A percentile compares a stretch with the other conserved stretches of the same genome.
These are phyloP conservation scores for Betula pendula DNA, from an alignment of 306 rosid genomes.

Conservation along the genomic window DNA sequence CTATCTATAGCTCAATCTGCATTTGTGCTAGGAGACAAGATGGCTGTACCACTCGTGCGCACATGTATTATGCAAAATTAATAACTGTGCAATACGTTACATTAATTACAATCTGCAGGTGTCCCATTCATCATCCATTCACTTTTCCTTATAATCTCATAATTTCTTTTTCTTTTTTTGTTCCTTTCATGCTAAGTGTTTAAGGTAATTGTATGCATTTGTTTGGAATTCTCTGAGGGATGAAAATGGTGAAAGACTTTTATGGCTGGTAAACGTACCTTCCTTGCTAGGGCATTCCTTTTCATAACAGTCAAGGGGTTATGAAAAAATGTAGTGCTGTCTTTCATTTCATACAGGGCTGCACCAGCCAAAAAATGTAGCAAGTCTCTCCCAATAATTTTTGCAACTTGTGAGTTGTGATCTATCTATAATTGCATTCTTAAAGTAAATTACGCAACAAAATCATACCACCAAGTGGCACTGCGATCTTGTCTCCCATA, in stretches of 20 bases:
- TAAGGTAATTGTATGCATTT: background rate
- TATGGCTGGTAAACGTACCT: background rate
- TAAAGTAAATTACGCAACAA: background rate
- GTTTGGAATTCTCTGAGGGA: background rate
- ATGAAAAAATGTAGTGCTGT: background rate
- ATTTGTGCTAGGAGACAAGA: background rate
- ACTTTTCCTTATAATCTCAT: background rate
- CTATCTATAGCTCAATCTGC: background rate
- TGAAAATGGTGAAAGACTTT: background rate
- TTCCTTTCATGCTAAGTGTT: background rate
- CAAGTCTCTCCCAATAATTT: background rate
- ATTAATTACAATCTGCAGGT: background rate
- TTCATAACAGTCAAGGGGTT: background rate
- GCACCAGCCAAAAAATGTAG: background rate
- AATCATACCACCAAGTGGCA: conserved; percentile 6
- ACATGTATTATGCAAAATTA: background rate
- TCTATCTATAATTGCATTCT: background rate
- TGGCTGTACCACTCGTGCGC: conserved; percentile 6
- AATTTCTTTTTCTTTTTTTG: background rate
- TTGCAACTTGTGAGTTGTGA: background rate
- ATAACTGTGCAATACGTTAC: background rate
- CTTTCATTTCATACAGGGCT: background rate
- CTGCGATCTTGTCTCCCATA: conserved; percentile 8
- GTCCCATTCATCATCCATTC: background rate
- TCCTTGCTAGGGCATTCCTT: background rate